Evolutionary conservation across 495 filamentous ascomycete species (phyloP).

Genomic region (Daldinia bambusicola): DNA sequence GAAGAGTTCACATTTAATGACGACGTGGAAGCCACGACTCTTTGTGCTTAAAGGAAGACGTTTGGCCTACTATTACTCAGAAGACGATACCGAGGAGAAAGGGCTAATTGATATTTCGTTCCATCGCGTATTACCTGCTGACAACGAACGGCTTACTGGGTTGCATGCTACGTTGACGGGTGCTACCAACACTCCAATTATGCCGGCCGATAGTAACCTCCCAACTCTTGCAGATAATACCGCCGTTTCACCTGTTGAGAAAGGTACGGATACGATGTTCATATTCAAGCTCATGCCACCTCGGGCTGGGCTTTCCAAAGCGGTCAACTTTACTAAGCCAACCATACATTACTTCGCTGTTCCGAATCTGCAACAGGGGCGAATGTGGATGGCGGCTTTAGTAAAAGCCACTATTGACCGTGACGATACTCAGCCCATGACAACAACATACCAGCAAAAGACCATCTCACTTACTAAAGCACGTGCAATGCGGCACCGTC

Average conservation of each 20-base stretch:
- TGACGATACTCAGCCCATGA: slow-evolving; percentile 79
- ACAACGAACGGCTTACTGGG: slow-evolving; percentile 87
- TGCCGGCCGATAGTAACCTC: slow-evolving; percentile 71
- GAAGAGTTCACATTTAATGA: slow-evolving; percentile 92
- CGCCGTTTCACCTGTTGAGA: slow-evolving; percentile 53
- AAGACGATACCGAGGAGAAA: slow-evolving; percentile 89
- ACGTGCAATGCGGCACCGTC: slow-evolving; percentile 80
- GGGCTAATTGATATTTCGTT: slow-evolving; percentile 97
- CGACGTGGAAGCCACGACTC: slow-evolving; percentile 94
- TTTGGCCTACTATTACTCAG: slow-evolving; percentile 95
- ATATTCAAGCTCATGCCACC: slow-evolving; percentile 99
- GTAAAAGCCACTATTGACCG: slow-evolving; percentile 99
- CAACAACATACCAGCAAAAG: slow-evolving; percentile 93
- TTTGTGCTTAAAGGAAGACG: slow-evolving; percentile 93
- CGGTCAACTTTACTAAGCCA: slow-evolving; percentile 96
- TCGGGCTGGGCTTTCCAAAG: slow-evolving; percentile 84
- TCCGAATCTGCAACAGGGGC: slow-evolving; percentile 84
- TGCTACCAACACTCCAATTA: slow-evolving; percentile 77
- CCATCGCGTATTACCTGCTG: slow-evolving; percentile 94
- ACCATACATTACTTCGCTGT: slow-evolving; percentile 98
- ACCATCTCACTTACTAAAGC: slow-evolving; percentile 91
- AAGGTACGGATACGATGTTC: slow-evolving; percentile 73
- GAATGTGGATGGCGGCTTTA: slow-evolving; percentile 97
- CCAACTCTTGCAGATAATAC: slow-evolving; percentile 63
- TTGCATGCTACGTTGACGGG: slow-evolving; percentile 93